A percentile compares a stretch with the other conserved stretches of the same genome.
These are phyloP conservation scores for Aspergillus hortae DNA, from an alignment of 2,329 filamentous ascomycete species.

Conservation along the genomic window DNA sequence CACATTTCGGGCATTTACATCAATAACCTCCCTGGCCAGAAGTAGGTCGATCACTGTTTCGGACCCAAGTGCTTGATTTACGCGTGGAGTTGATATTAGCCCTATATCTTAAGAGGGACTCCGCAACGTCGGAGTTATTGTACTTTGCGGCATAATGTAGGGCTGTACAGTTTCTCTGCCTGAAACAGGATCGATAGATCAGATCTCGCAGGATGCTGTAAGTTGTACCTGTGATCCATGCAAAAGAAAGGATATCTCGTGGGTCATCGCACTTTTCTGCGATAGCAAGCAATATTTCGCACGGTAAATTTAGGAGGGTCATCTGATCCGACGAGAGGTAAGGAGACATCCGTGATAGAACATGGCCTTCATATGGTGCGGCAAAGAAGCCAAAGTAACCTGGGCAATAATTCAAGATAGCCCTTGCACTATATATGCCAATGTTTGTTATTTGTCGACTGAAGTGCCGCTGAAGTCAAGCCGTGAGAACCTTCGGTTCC, in stretches of 20 bases:
- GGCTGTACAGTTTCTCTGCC: not conserved
- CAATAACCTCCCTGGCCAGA: not conserved
- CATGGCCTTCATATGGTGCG: not conserved
- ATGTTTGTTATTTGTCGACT: no score
- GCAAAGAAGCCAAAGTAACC: no score
- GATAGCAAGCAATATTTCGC: slow-evolving; percentile 2
- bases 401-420: no score
- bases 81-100: not conserved
- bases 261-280: not conserved
- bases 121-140: not conserved
- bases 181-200: not conserved
- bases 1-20: slow-evolving; percentile 1
- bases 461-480: no score
- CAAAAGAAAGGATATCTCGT: slow-evolving; percentile 2
- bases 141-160: slow-evolving; percentile 4
- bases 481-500: no score
- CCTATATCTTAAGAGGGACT: slow-evolving; percentile 1
- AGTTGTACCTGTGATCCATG: not conserved
- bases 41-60: slow-evolving; percentile 1
- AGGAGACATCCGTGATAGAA: not conserved
- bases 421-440: no score
- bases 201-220: not conserved
- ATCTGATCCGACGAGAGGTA: not conserved
- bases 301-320: slow-evolving; percentile 1
- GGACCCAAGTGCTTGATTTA: slow-evolving; percentile 2